Evolutionary conservation across 345 rosid species (phyloP), one percentile per base, ranked within the genome.

Genomic region (Pseudoturritis turrita): DNA sequence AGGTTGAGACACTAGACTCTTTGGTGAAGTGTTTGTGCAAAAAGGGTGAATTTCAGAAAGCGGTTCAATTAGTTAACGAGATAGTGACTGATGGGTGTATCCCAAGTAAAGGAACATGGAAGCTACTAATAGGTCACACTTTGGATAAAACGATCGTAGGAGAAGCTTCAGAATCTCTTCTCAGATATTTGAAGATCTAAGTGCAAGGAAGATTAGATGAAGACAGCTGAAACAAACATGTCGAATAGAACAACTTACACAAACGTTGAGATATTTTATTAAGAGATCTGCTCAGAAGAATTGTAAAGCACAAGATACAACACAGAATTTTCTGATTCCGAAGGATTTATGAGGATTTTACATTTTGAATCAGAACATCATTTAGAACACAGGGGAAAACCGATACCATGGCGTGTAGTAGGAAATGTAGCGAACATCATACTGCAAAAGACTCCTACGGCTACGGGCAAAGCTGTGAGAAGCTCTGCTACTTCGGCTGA

Each of bases 401-500:
- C 98, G 26, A 94, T 82, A 7, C 98, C 97, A 51, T 89, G 96
- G 60, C 98, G 95, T 59, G 72, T 76, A 25, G 92, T 88, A 0
- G 98, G 98, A 60, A 94, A 94, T 19, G 79, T 81, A 44, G 86
- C 84, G 22, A 91, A 94, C 77, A 91, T 28, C 96, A 91, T 82
- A 54, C 93, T 89, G 54, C 92, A 81, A 3, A 88, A 29, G 36
- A 79, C 83, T n/a, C 97, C 98, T 36, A 91, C 62, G 44, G 82
- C 92, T 5, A 94, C 82, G 0, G 98, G 97, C 84, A 94, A 73
- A 2, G 84, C 70, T 5, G 91, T 79, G 68, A 94, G 97, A 49
- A 88, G 11, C 82, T 88, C 96, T 22, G 64, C 81, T 5, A 78
- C 67, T 70, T 84, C 79, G 7, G 54, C 70, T 22, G 97, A 85